phyloP scores from a whole-genome alignment of 2,329 filamentous ascomycete genomes.

The Cyphellophora europaea region DNA sequence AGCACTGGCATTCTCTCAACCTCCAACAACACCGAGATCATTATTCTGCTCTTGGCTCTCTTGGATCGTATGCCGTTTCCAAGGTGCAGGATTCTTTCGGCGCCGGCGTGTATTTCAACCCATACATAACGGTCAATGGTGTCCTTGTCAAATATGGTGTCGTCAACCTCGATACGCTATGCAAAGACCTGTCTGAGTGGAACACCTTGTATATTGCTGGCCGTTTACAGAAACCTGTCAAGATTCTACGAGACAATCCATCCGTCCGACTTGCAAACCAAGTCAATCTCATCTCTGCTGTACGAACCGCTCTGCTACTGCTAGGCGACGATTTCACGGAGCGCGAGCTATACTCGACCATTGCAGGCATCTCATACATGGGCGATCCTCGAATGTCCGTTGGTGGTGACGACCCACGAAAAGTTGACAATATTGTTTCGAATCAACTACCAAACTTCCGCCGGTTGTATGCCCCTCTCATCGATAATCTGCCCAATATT shows the following conservation, averaged over 20 bases:
- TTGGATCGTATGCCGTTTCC: conserved; percentile 79
- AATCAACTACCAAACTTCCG: conserved; percentile 90
- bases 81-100: conserved; percentile 79
- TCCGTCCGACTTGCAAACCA: conserved; percentile 90
- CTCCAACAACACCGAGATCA: conserved; percentile 80
- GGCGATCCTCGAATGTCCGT: conserved; percentile 94
- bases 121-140: conserved; percentile 87
- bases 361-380: conserved; percentile 85
- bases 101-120: conserved; percentile 95
- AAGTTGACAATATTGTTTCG: conserved; percentile 87
- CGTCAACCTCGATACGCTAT: conserved; percentile 84
- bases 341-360: conserved; percentile 77
- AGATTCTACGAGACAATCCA: conserved; percentile 90
- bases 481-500: conserved; percentile 84
- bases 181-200: conserved; percentile 80
- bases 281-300: conserved; percentile 83
- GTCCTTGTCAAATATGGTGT: conserved; percentile 97
- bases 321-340: conserved; percentile 80
- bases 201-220: conserved; percentile 94
- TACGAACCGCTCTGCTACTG: conserved; percentile 80
- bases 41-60: conserved; percentile 74
- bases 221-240: conserved; percentile 91
- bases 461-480: conserved; percentile 77
- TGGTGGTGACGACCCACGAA: conserved; percentile 80
- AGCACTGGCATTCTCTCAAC: conserved; percentile 96